These are phyloP conservation scores for Niebla homalea DNA, from an alignment of 495 filamentous ascomycete species.

Conservation along the genomic window DNA sequence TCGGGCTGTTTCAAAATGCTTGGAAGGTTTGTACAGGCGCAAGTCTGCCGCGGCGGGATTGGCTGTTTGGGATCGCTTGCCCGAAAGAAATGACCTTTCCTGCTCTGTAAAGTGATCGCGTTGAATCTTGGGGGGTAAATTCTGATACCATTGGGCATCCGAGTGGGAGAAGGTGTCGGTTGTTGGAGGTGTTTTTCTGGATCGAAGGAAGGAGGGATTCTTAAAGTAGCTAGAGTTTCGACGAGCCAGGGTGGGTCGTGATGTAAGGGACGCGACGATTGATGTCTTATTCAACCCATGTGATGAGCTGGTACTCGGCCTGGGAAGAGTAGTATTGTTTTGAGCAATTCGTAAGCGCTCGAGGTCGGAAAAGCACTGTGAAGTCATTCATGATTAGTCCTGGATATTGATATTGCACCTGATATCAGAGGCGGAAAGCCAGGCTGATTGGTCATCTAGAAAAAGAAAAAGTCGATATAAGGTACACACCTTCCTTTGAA, in stretches of 20 bases:
- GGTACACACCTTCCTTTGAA: slow-evolving; percentile 36
- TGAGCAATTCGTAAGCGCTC: slow-evolving; percentile 52
- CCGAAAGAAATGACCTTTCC: slow-evolving; percentile 52
- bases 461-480: slow-evolving; percentile 3
- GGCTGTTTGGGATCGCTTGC: slow-evolving; percentile 38
- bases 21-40: slow-evolving; percentile 40
- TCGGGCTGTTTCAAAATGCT: slow-evolving; percentile 12
- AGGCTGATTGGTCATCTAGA: neutral
- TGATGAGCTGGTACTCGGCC: slow-evolving; percentile 7
- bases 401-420: neutral
- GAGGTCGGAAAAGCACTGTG: slow-evolving; percentile 53
- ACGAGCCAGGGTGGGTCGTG: slow-evolving; percentile 27
- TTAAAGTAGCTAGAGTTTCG: slow-evolving; percentile 26
- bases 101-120: slow-evolving; percentile 58
- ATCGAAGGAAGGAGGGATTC: slow-evolving; percentile 21
- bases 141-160: slow-evolving; percentile 60
- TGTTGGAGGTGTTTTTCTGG: slow-evolving; percentile 29
- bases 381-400: slow-evolving; percentile 10
- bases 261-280: slow-evolving; percentile 20
- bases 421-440: neutral
- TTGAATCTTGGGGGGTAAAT: slow-evolving; percentile 57
- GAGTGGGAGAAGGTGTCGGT: slow-evolving; percentile 29
- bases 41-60: slow-evolving; percentile 63
- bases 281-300: slow-evolving; percentile 16
- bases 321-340: slow-evolving; percentile 18